A percentile compares a stretch with the other conserved stretches of the same genome.
Evolutionary conservation across 352 stramenopile genomes (phyloP).

Genomic region (Plasmopara viticola): DNA sequence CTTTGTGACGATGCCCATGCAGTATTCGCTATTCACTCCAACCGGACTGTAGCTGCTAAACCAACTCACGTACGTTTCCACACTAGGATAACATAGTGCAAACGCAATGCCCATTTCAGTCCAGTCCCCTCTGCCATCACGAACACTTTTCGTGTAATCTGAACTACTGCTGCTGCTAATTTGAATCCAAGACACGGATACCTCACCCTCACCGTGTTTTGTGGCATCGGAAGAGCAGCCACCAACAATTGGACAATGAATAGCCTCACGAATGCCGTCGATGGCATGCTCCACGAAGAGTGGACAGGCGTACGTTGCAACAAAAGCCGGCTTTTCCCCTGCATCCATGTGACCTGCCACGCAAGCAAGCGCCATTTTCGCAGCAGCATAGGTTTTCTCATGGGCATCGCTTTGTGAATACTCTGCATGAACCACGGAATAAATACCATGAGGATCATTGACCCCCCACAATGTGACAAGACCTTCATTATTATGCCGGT

Average conservation of each 20-base stretch:
- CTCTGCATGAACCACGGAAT: conserved; percentile 72
- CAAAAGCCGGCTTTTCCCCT: conserved; percentile 72
- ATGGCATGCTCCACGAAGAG: conserved; percentile 80
- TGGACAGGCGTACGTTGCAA: conserved; percentile 71
- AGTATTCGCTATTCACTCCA: conserved; percentile 65
- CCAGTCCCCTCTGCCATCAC: conserved; percentile 62
- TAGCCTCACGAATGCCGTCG: conserved; percentile 71
- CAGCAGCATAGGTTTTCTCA: conserved; percentile 69
- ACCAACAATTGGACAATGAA: conserved; percentile 76
- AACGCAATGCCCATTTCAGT: conserved; percentile 81
- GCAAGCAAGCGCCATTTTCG: conserved; percentile 54
- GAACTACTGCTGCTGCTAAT: conserved; percentile 81
- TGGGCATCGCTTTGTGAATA: conserved; percentile 76
- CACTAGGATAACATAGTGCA: conserved; percentile 76
- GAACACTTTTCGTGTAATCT: conserved; percentile 73
- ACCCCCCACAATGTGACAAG: conserved; percentile 82
- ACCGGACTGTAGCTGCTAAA: conserved; percentile 84
- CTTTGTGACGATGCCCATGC: conserved; percentile 84
- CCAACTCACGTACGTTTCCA: conserved; percentile 83
- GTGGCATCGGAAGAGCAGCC: conserved; percentile 77
- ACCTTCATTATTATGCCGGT: conserved; percentile 78
- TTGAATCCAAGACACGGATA: conserved; percentile 77
- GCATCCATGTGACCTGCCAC: conserved; percentile 50
- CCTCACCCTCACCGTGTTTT: conserved; percentile 59
- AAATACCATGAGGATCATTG: conserved; percentile 76